phyloP scores from a whole-genome alignment of 352 stramenopile genomes.

The Phytophthora pistaciae region DNA sequence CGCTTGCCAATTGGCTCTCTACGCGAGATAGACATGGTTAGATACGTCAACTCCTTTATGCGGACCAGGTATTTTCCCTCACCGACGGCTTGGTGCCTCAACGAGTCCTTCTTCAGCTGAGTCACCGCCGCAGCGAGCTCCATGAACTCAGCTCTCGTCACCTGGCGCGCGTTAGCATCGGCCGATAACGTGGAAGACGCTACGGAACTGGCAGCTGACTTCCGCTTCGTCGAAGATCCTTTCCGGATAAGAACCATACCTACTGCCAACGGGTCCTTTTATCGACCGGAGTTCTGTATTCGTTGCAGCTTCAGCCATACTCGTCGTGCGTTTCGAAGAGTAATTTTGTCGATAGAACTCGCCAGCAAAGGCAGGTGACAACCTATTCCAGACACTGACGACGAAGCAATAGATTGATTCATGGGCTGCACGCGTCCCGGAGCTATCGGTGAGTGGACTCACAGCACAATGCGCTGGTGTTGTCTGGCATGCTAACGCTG shows the following conservation, averaged over 20 bases:
- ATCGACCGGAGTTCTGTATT: constrained; percentile 2
- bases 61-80: neutral
- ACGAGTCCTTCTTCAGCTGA: constrained; percentile 57
- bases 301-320: constrained; percentile 8
- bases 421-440: constrained; percentile 59
- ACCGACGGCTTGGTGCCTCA: constrained; percentile 54
- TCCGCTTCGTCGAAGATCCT: constrained; percentile 26
- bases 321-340: constrained; percentile 26
- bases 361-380: neutral
- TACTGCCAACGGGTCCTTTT: constrained; percentile 9
- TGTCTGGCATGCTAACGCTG: neutral
- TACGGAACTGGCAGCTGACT: constrained; percentile 11
- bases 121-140: constrained; percentile 54
- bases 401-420: constrained; percentile 28
- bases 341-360: constrained; percentile 20
- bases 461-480: neutral
- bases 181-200: constrained; percentile 36
- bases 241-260: constrained; percentile 27
- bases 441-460: constrained; percentile 41
- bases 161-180: constrained; percentile 51
- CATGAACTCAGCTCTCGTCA: constrained; percentile 69
- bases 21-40: constrained; percentile 4
- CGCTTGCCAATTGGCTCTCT: constrained; percentile 61
- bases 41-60: neutral
- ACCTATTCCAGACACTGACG: neutral